Percentiles rank a stretch among this genome's conserved stretches.
These are phyloP conservation scores for Daucus carota DNA, from an alignment of 129 eudicot genomes.

Conservation along the genomic window DH1_v3.0 NC_030385.2:9222501-9223000, in stretches of 20 bases:
- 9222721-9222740: background rate
- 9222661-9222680: background rate
- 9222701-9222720: background rate
- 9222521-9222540: background rate
- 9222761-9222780: slow-evolving; percentile 70
- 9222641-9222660: background rate
- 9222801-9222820: slow-evolving; percentile 83
- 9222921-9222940: slow-evolving; percentile 85
- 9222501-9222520: background rate
- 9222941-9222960: slow-evolving; percentile 94
- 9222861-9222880: slow-evolving; percentile 72
- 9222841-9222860: slow-evolving; percentile 70
- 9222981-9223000: slow-evolving; percentile 94
- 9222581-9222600: background rate
- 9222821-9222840: slow-evolving; percentile 66
- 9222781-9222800: slow-evolving; percentile 66
- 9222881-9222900: slow-evolving; percentile 80
- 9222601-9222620: background rate
- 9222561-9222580: background rate
- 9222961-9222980: slow-evolving; percentile 78
- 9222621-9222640: background rate
- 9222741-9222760: slow-evolving; percentile 34
- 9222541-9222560: background rate
- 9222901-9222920: slow-evolving; percentile 70
- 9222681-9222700: background rate